These are phyloP conservation scores for Ogataea paraovalis DNA, from an alignment of 805 yeast genomes.

Conservation along the genomic window DNA sequence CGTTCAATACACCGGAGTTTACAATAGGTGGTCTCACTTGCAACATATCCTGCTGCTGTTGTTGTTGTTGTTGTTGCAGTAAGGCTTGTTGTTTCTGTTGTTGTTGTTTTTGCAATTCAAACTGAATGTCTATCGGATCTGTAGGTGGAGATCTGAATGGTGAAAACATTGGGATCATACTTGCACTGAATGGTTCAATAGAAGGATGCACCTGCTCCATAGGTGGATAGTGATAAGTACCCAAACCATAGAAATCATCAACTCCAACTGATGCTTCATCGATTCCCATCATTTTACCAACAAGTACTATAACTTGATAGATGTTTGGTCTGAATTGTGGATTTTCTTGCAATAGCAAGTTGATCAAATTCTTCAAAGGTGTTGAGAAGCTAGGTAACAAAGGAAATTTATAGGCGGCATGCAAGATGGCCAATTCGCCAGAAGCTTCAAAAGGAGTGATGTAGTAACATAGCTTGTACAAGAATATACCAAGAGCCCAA, in stretches of 20 bases:
- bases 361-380: constrained; percentile 68
- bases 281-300: constrained; percentile 57
- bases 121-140: constrained; percentile 45
- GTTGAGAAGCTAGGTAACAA: constrained; percentile 64
- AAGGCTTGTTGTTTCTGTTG: constrained; percentile 18
- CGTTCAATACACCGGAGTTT: constrained; percentile 7
- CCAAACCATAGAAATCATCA: constrained; percentile 32
- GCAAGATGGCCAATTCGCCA: constrained; percentile 79
- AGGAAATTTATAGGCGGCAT: constrained; percentile 78
- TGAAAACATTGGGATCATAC: constrained; percentile 27
- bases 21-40: constrained; percentile 5
- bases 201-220: constrained; percentile 25
- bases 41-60: constrained; percentile 28
- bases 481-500: constrained; percentile 94
- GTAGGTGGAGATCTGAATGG: constrained; percentile 34
- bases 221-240: constrained; percentile 28
- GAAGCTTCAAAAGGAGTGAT: constrained; percentile 94
- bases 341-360: constrained; percentile 76
- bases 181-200: constrained; percentile 28
- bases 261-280: constrained; percentile 34
- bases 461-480: constrained; percentile 86
- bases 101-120: constrained; percentile 32
- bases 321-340: constrained; percentile 83
- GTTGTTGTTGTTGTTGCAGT: constrained; percentile 21
- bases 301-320: constrained; percentile 66